Evolutionary conservation across 805 yeast genomes (phyloP).

Genomic region (Ogataea sp.): DNA sequence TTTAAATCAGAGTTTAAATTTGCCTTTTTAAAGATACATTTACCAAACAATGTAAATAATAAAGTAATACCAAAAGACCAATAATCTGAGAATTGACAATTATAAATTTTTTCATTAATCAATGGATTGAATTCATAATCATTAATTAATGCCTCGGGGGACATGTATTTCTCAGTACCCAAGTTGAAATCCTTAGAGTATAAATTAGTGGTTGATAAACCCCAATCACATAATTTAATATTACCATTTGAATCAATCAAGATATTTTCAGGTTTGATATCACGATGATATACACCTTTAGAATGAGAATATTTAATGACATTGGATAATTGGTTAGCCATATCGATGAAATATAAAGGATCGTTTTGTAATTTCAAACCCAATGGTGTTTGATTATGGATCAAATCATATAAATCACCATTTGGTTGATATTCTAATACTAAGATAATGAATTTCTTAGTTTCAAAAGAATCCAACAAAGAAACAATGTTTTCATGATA

Average conservation of each 20-base stretch:
- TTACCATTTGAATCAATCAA: slow-evolving; percentile 42
- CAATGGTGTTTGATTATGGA: slow-evolving; percentile 22
- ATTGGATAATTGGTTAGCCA: slow-evolving; percentile 40
- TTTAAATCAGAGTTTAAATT: slow-evolving; percentile 29
- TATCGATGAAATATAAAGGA: slow-evolving; percentile 13
- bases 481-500: slow-evolving; percentile 48
- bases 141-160: slow-evolving; percentile 36
- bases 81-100: slow-evolving; percentile 37
- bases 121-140: slow-evolving; percentile 2
- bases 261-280: slow-evolving; percentile 68
- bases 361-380: slow-evolving; percentile 20
- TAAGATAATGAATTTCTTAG: slow-evolving; percentile 40
- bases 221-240: slow-evolving; percentile 69
- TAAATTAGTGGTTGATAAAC: slow-evolving; percentile 40
- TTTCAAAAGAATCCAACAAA: slow-evolving; percentile 49
- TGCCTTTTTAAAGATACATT: slow-evolving; percentile 42
- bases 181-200: slow-evolving; percentile 30
- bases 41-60: slow-evolving; percentile 42
- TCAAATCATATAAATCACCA: slow-evolving; percentile 64
- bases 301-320: slow-evolving; percentile 51
- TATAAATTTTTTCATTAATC: not conserved
- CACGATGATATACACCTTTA: slow-evolving; percentile 58
- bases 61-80: slow-evolving; percentile 50
- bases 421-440: slow-evolving; percentile 58
- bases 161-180: slow-evolving; percentile 55